Conservation (phyloP, 2,329 filamentous ascomycete species). For the Helotiales sp. region DNA sequence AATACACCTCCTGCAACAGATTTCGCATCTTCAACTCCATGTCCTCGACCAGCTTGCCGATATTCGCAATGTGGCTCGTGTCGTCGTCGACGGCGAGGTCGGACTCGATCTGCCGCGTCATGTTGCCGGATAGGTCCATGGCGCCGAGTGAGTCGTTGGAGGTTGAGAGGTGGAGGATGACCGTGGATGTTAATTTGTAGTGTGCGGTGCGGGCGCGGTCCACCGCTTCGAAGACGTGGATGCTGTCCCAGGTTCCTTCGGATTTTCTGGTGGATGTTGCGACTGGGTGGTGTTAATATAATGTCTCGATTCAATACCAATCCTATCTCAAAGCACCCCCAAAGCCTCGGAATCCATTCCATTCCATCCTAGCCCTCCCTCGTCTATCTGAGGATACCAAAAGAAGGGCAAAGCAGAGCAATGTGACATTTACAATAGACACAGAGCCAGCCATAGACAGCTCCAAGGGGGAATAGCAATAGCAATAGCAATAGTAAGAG, state of each 20-base stretch:
- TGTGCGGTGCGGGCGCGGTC: constrained; percentile 90
- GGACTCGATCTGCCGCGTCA: constrained; percentile 95
- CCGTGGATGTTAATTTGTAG: constrained; percentile 97
- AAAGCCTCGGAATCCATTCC: no score
- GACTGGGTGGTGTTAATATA: constrained; percentile 51
- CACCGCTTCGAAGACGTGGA: constrained; percentile 97
- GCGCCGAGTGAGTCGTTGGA: constrained; percentile 72
- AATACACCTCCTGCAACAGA: constrained; percentile 97
- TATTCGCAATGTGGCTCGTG: constrained; percentile 92
- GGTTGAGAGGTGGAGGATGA: constrained; percentile 86
- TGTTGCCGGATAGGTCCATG: constrained; percentile 94
- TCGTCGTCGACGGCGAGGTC: constrained; percentile 90
- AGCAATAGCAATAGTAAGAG: no score
- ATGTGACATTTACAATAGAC: no score
- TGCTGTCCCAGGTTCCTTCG: constrained; percentile 93
- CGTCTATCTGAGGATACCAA: no score
- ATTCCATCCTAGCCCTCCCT: background rate
- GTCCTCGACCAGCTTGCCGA: constrained; percentile 92
- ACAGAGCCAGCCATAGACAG: background rate
- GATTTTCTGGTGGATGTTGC: constrained; percentile 68
- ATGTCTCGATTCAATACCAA: constrained; percentile 3
- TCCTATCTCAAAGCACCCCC: no score
- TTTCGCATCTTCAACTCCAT: constrained; percentile 99
- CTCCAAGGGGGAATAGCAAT: background rate
- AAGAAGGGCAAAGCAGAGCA: no score